These are phyloP conservation scores for Vigna hirtella DNA, from an alignment of 306 rosid species.

Conservation along the genomic window DNA sequence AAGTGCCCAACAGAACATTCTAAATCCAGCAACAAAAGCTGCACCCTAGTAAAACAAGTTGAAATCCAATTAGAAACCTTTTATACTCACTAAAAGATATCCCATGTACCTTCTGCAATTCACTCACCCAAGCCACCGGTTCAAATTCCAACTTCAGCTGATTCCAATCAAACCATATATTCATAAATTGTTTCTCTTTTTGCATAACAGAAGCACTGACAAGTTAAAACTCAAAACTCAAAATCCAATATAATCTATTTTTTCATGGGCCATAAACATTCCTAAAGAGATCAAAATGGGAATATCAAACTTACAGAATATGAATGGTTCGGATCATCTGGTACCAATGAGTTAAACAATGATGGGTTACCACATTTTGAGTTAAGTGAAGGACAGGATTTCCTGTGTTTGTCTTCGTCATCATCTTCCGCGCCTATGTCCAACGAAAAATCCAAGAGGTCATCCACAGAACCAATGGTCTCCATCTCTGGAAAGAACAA, in stretches of 20 bases:
- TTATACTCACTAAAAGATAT: constrained; percentile 27
- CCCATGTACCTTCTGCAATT: constrained; percentile 17
- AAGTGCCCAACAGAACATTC: constrained; percentile 10
- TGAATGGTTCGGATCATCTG: constrained; percentile 51
- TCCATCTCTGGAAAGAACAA: constrained; percentile 68
- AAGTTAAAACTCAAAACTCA: constrained; percentile 14
- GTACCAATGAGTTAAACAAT: constrained; percentile 44
- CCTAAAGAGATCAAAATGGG: not conserved
- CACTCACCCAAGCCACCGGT: constrained; percentile 43
- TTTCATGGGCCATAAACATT: constrained; percentile 3
- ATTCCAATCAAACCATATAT: constrained; percentile 24
- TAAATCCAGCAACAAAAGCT: constrained; percentile 9
- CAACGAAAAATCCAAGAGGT: constrained; percentile 71
- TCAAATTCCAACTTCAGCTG: constrained; percentile 39
- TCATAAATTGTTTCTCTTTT: constrained; percentile 22
- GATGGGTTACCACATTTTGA: constrained; percentile 46
- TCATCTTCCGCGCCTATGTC: constrained; percentile 67
- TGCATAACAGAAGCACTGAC: not conserved
- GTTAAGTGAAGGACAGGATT: constrained; percentile 39
- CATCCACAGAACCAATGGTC: constrained; percentile 65
- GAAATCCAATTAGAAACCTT: not conserved
- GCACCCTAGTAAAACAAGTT: constrained; percentile 1
- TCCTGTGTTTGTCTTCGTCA: constrained; percentile 51
- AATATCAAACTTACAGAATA: constrained; percentile 63
- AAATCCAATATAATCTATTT: constrained; percentile 15